Conservation (phyloP, 2,329 filamentous ascomycete species). For the Triangularia setosa region DNA sequence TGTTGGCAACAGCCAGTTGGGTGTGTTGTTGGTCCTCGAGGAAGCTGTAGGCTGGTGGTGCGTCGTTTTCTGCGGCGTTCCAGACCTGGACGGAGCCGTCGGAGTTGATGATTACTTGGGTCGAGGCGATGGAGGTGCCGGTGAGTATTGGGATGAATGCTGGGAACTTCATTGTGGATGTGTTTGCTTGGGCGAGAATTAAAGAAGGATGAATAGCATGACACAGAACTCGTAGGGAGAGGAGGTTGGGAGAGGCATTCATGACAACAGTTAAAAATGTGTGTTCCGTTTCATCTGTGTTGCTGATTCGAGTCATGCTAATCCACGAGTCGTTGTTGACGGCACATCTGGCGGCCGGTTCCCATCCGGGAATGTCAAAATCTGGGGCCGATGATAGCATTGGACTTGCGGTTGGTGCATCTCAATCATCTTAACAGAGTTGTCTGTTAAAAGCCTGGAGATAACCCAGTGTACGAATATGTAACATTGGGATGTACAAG, state of each 20-base stretch:
- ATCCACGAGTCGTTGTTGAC: not conserved
- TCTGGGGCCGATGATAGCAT: not conserved
- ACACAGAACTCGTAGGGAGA: not conserved
- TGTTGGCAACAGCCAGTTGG: not conserved
- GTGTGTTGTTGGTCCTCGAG: not conserved
- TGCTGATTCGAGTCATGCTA: not conserved
- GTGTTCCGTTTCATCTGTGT: not conserved
- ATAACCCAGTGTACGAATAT: no score
- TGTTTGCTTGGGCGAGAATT: no score
- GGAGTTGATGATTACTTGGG: not conserved
- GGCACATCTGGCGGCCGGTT: not conserved
- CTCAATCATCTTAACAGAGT: no score
- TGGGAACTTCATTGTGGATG: not conserved
- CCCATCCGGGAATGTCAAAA: not conserved
- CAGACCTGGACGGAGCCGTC: not conserved
- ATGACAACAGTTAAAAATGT: not conserved
- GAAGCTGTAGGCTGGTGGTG: not conserved
- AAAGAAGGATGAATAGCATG: not conserved
- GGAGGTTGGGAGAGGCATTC: not conserved
- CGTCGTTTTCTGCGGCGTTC: not conserved
- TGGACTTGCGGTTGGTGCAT: no score
- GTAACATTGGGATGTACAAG: no score
- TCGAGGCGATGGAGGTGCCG: not conserved
- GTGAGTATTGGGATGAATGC: not conserved
- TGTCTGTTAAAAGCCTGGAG: no score